These are phyloP conservation scores for Martensiomyces pterosporus DNA, from an alignment of 192 early-diverging fungal genomes.

Conservation along the genomic window DNA sequence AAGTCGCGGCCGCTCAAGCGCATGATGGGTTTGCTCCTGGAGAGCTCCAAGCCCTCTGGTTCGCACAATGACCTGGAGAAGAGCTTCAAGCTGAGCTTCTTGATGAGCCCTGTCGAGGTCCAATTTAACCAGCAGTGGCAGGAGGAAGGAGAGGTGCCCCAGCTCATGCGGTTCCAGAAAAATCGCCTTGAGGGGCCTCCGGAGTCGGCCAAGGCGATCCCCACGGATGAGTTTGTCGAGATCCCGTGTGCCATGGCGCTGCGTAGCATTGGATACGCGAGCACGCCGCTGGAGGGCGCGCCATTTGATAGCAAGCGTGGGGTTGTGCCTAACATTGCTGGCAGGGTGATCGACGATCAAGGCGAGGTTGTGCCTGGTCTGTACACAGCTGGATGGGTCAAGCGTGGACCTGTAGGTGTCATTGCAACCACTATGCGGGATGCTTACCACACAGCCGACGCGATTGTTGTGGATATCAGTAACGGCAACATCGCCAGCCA, in stretches of 20 bases:
- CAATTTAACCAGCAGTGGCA: conserved; percentile 9
- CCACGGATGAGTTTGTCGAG: conserved; percentile 57
- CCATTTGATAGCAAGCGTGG: conserved; percentile 71
- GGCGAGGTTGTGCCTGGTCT: conserved; percentile 57
- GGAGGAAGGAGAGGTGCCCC: conserved; percentile 6
- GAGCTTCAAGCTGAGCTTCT: conserved; percentile 70
- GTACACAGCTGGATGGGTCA: conserved; percentile 94
- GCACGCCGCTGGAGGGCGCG: conserved; percentile 59
- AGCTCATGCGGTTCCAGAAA: conserved; percentile 50
- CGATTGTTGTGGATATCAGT: conserved; percentile 60
- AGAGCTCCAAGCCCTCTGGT: conserved; percentile 22
- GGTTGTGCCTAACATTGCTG: conserved; percentile 76
- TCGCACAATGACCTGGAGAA: conserved; percentile 38
- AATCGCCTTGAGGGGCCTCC: conserved; percentile 67
- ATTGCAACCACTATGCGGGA: conserved; percentile 94
- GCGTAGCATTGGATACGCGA: conserved; percentile 85
- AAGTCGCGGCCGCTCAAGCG: conserved; percentile 69
- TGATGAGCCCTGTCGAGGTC: conserved; percentile 67
- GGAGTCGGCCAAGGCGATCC: conserved; percentile 51
- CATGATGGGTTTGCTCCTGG: conserved; percentile 76
- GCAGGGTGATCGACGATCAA: conserved; percentile 60
- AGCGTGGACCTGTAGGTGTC: conserved; percentile 88
- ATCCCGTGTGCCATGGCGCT: conserved; percentile 67
- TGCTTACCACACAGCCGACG: conserved; percentile 84
- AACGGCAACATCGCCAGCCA: conserved; percentile 40